Evolutionary conservation across 805 yeast species (phyloP).

Genomic region (Zygotorulaspora chibaensis): DNA sequence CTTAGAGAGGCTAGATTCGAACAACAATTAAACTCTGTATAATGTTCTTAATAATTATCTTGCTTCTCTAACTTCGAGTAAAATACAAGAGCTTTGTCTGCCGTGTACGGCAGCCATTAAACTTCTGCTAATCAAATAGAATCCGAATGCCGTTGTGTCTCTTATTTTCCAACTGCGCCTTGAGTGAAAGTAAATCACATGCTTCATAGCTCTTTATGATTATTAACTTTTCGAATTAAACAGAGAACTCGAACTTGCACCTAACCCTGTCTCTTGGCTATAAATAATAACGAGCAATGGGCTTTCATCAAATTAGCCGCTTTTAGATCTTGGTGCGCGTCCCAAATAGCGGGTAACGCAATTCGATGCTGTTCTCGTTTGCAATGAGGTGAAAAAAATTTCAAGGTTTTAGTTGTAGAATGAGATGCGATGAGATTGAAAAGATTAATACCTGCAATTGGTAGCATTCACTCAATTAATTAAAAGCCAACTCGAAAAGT

Average conservation of each 20-base stretch:
- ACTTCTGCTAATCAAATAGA: no score
- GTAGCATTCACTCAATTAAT: background rate
- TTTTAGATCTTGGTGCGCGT: no score
- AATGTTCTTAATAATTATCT: background rate
- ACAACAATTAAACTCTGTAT: slow-evolving; percentile 18
- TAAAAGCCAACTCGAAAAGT: background rate
- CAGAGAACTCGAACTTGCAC: no score
- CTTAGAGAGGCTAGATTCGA: slow-evolving; percentile 44
- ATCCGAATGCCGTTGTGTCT: no score
- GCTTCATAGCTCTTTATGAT: no score
- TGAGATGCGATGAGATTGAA: slow-evolving; percentile 24
- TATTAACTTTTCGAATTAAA: no score
- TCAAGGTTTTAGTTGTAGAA: slow-evolving; percentile 9
- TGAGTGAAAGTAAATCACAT: no score
- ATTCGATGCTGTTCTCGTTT: slow-evolving; percentile 4
- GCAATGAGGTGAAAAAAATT: slow-evolving; percentile 18
- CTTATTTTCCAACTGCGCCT: no score
- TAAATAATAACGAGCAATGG: background rate
- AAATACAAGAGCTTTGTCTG: no score
- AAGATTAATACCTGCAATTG: background rate
- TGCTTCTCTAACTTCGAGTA: background rate
- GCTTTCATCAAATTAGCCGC: no score
- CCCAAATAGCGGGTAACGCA: background rate
- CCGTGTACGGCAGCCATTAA: no score
- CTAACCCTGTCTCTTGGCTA: background rate